Conservation (phyloP, 1,284 basidiomycete genomes). For the Mycosarcoma mackinlayi region DNA sequence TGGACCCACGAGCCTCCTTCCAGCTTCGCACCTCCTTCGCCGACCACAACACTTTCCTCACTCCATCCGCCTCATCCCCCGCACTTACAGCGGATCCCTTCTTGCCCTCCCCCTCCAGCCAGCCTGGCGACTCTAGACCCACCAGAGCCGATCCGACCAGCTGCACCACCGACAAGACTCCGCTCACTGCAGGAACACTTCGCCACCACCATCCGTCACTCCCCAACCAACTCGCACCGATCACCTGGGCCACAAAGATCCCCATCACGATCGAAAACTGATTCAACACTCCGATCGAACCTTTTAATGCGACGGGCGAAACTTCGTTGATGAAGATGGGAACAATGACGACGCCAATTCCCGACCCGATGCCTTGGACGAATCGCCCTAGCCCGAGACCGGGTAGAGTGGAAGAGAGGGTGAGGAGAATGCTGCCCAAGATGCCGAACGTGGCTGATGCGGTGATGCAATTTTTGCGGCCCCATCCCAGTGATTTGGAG, state of each 20-base stretch:
- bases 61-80: constrained; percentile 19
- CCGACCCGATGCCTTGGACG: constrained; percentile 81
- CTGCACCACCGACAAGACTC: constrained; percentile 64
- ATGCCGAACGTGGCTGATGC: constrained; percentile 30
- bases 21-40: constrained; percentile 33
- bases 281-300: constrained; percentile 83
- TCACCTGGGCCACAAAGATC: constrained; percentile 68
- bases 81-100: constrained; percentile 2
- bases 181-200: constrained; percentile 66
- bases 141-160: constrained; percentile 58
- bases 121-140: constrained; percentile 57
- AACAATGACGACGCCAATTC: constrained; percentile 84
- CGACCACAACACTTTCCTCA: constrained; percentile 44
- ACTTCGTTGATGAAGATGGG: constrained; percentile 87
- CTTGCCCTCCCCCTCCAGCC: constrained; percentile 50
- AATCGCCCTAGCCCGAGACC: constrained; percentile 68
- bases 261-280: constrained; percentile 70
- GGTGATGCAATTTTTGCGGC: constrained; percentile 31
- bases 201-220: constrained; percentile 61
- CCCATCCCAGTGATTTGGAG: constrained; percentile 31
- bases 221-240: constrained; percentile 67
- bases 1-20: constrained; percentile 16
- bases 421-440: constrained; percentile 29
- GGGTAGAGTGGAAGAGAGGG: constrained; percentile 5
- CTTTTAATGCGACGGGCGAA: constrained; percentile 78